Evolutionary conservation across 345 rosid genomes (phyloP), one percentile per base, ranked within the genome.

Genomic region (Alliaria petiolata): DNA sequence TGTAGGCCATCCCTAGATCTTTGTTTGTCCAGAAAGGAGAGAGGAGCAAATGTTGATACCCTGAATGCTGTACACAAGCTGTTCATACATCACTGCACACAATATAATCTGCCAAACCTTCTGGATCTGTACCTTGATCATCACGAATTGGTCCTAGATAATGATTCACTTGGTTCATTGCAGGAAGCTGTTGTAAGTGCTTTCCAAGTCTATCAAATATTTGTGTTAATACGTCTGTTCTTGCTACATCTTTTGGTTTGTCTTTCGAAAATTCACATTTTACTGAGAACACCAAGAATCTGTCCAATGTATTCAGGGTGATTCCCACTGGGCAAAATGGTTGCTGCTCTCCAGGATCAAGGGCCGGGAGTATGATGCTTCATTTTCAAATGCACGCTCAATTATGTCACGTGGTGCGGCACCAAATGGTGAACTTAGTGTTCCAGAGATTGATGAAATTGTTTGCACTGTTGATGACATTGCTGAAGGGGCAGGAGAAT

Each of bases 301-400:
- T 63, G 45, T 63, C 53, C 54, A 28, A 62, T 71, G 62, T 75
- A 67, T 83, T 56, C 86, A 95, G 99, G 96, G 99, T 62, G 96
- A 88, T 83, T 89, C 89, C 75, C 93, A 89, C 56, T 95, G 98
- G 98, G 96, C 93, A 71, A 89, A 85, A 74, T 95, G 98, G 98
- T 83, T 91, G 86, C 89, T 95, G 67, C 83, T 85, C 55, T 89
- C 95, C 57, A 89, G 95, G 81, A 75, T 84, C 56, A 89, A 87
- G 71, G 99, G 98, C 64, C 76, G 60, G 59, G 98, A 95, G 78
- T 95, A 91, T 81, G 96, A 91, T 78, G 93, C 99, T 54, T 91
- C 99, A 43, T 95, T 95, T 86, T 84, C 83, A 64, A 95, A 95
- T 79, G 86, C 96, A 71, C 89, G 92, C 51, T 70, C 96, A 47